Evolutionary conservation across 768 basidiomycete genomes (phyloP).

Genomic region (Psilocybe subaeruginosa): DNA sequence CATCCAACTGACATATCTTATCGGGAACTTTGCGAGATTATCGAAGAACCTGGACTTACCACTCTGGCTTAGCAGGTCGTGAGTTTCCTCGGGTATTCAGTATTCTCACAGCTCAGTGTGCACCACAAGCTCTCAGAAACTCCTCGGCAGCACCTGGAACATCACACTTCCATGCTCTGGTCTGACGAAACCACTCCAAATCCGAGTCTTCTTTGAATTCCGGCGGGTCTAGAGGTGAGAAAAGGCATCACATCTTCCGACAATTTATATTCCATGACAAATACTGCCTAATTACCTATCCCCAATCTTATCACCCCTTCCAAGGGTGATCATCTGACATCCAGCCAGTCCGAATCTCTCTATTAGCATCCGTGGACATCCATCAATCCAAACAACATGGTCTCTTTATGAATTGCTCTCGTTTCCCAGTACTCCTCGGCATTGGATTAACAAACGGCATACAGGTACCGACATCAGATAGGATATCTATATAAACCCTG

Average conservation of each 20-base stretch:
- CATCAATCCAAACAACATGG: constrained; percentile 3
- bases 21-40: no score
- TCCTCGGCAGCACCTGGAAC: no score
- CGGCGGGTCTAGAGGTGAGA: not conserved
- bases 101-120: no score
- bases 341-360: constrained; percentile 6
- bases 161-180: no score
- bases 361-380: constrained; percentile 14
- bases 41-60: no score
- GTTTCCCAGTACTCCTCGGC: constrained; percentile 2
- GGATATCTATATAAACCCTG: constrained; percentile 18
- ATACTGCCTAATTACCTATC: constrained; percentile 2
- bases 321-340: constrained; percentile 17
- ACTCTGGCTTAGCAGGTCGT: no score
- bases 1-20: no score
- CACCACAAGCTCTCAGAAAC: no score
- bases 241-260: not conserved
- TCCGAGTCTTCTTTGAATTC: constrained; percentile 1
- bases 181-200: not conserved
- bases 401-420: constrained; percentile 3
- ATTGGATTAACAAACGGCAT: not conserved
- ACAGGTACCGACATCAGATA: not conserved
- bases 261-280: not conserved
- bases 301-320: constrained; percentile 14
- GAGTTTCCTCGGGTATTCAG: no score